Evolutionary conservation across 768 basidiomycete genomes (phyloP), one percentile per base, ranked within the genome.

Genomic region (Trametes villosa): DNA sequence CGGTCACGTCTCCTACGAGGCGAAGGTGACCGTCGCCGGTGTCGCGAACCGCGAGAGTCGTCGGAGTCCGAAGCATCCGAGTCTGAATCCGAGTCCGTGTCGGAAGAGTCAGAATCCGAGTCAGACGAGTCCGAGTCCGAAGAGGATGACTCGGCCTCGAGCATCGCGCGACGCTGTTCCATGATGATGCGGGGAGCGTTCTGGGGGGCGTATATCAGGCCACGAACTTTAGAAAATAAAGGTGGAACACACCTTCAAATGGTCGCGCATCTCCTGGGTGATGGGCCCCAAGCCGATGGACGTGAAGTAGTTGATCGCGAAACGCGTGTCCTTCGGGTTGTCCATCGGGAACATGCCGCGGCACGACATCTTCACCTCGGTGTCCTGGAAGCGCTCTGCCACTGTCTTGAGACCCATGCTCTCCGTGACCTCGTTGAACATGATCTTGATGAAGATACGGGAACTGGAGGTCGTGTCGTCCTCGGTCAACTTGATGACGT

Each of bases 221-320:
- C 22, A 59, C 34, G 17, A 55, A 12, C n/a, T 34, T 22, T 13
- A 27, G 42, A 12, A 55, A 26, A 18, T 9, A 5, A 20, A n/a
- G 3, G 24, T 31, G 20, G 40, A 15, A 67, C 62, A 78, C 66
- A 91, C 92, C 81, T 96, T 94, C 61, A 99, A 78, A 70, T 94
- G 96, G 71, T 96, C 95, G 72, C 97, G 83, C 97, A 98, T 98
- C 30, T 91, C 91, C 74, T 98, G 96, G 1, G 97, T 99, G 62
- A 98, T 72, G 24, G 83, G 82, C 56, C 97, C 97, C 60, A 98
- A 71, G 0, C 94, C 94, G 66, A 99, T 88, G 68, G 91, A 94
- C 7, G 97, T 99, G 72, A 98, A 97, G 78, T 98, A 98, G 73
- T 97, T 97, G 86, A 96, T 96, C 3, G 94, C 85, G 72, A 96